Conservation (phyloP, 257 asterid species). For the Nicotiana otophora region DNA sequence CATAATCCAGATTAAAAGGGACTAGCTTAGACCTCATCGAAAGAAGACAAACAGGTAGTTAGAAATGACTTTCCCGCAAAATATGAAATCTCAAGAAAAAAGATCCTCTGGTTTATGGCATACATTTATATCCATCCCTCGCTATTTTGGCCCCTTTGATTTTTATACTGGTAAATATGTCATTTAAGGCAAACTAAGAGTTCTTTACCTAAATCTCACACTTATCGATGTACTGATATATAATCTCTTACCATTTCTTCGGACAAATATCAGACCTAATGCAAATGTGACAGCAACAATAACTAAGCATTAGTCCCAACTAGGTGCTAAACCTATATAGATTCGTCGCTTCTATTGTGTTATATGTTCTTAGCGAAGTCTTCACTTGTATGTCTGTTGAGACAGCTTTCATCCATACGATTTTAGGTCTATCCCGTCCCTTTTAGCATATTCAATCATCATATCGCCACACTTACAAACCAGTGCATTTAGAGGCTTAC, state of each 20-base stretch:
- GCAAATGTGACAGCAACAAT: neutral
- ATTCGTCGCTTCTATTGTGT: neutral
- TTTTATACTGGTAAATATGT: neutral
- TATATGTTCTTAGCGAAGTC: neutral
- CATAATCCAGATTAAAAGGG: neutral
- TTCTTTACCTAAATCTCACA: neutral
- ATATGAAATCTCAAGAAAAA: neutral
- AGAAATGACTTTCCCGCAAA: neutral
- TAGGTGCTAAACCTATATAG: neutral
- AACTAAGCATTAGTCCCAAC: neutral
- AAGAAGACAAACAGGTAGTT: neutral
- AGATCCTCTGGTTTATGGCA: neutral
- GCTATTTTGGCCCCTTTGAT: neutral
- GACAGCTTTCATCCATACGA: neutral
- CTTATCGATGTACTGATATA: neutral
- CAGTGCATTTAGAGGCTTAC: neutral
- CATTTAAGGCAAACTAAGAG: neutral
- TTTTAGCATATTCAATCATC: neutral
- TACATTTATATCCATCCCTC: neutral
- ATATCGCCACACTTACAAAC: neutral
- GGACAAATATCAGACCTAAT: neutral
- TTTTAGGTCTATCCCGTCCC: neutral
- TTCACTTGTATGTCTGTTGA: neutral
- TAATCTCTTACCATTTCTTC: neutral
- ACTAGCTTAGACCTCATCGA: neutral